phyloP scores from a whole-genome alignment of 768 basidiomycete genomes.

The Lactifluus piperatus region DNA sequence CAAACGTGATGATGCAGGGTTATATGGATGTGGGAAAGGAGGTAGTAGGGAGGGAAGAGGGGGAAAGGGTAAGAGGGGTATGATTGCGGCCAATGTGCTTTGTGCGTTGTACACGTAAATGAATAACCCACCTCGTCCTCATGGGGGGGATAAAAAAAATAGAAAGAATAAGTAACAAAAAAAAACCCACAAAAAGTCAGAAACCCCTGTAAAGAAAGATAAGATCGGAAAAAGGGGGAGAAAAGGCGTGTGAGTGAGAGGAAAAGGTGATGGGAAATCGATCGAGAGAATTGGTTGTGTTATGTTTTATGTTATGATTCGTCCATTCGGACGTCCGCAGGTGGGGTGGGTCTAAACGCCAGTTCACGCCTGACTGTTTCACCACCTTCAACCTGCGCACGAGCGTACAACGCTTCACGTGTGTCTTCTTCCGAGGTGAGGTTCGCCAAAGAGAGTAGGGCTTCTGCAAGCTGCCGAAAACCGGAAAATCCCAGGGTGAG shows the following conservation, averaged over 20 bases:
- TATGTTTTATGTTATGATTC: conserved; percentile 17
- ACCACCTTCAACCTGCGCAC: conserved; percentile 42
- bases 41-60: neutral
- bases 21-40: too few relatives aligned
- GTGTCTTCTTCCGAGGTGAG: conserved; percentile 39
- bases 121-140: neutral
- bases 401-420: conserved; percentile 43
- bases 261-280: neutral
- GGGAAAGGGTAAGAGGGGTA: neutral
- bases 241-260: too few relatives aligned
- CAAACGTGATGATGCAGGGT: too few relatives aligned
- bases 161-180: neutral
- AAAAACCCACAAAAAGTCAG: too few relatives aligned
- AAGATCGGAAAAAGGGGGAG: neutral
- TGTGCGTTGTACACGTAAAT: conserved; percentile 4
- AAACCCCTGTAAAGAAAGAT: neutral
- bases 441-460: conserved; percentile 51
- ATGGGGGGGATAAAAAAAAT: too few relatives aligned
- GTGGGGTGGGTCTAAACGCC: neutral
- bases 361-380: conserved; percentile 30
- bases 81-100: neutral
- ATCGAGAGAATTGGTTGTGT: neutral
- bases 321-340: conserved; percentile 16
- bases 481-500: too few relatives aligned
- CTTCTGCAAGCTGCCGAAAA: conserved; percentile 41